Conservation (phyloP, 2,329 filamentous ascomycete species). For the Cercospora zeae-maydis region DNA sequence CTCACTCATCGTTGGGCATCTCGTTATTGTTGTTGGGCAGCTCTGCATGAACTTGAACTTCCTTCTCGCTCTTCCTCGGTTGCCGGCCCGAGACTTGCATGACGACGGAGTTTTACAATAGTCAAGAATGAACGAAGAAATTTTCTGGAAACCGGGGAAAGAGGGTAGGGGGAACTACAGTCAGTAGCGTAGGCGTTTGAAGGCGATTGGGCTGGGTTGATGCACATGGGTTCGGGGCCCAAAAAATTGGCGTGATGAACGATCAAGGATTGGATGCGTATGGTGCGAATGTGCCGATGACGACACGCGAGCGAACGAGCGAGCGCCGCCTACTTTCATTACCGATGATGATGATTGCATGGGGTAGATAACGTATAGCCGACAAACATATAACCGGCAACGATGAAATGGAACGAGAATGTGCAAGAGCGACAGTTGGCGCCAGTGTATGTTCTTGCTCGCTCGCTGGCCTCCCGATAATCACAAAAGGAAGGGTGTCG, state of each 20-base stretch:
- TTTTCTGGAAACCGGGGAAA: slow-evolving; percentile 2
- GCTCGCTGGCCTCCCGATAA: neutral
- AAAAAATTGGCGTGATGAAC: too few species aligned
- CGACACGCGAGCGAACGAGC: neutral
- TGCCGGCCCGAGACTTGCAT: neutral
- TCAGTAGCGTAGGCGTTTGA: slow-evolving; percentile 12
- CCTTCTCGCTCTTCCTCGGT: too few species aligned
- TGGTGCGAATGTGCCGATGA: neutral
- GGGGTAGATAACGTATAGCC: too few species aligned
- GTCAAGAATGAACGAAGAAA: neutral
- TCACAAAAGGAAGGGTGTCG: neutral
- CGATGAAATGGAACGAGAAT: neutral
- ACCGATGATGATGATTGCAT: too few species aligned
- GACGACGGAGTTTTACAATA: neutral
- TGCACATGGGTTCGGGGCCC: neutral
- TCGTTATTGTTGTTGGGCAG: neutral
- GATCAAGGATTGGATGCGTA: too few species aligned
- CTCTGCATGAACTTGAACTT: neutral
- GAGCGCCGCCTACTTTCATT: neutral
- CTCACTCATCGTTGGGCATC: too few species aligned
- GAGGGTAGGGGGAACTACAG: neutral
- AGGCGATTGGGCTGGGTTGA: slow-evolving; percentile 15
- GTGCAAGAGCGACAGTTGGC: neutral
- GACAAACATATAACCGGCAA: too few species aligned
- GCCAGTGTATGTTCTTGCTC: too few species aligned